Evolutionary conservation across 192 early-diverging fungal species (phyloP).

Genomic region (Chytriomyces hyalinus): DNA sequence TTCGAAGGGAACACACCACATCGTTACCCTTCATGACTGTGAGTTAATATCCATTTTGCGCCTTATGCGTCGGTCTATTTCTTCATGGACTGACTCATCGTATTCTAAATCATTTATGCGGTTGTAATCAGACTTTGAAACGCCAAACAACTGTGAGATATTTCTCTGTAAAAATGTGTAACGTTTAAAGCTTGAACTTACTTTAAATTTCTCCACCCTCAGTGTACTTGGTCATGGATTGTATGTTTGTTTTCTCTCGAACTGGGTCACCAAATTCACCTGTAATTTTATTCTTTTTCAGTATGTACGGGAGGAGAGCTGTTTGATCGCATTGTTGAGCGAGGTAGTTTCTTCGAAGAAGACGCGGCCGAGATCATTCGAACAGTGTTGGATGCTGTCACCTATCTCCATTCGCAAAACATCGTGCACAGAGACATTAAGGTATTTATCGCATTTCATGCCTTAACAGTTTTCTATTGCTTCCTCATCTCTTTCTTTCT

Average conservation of each 20-base stretch:
- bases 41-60: slow-evolving; percentile 28
- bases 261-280: too few species aligned
- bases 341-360: slow-evolving; percentile 67
- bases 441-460: slow-evolving; percentile 14
- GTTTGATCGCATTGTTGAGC: slow-evolving; percentile 75
- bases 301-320: slow-evolving; percentile 77
- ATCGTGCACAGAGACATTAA: slow-evolving; percentile 76
- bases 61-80: too few species aligned
- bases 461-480: background rate
- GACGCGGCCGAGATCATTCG: slow-evolving; percentile 77
- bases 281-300: background rate
- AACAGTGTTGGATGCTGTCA: slow-evolving; percentile 75
- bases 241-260: slow-evolving; percentile 3
- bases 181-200: too few species aligned
- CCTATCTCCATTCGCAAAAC: slow-evolving; percentile 84
- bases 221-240: slow-evolving; percentile 56
- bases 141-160: slow-evolving; percentile 49
- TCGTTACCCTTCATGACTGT: slow-evolving; percentile 87
- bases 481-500: background rate
- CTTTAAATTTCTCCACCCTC: too few species aligned
- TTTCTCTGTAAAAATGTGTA: too few species aligned
- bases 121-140: slow-evolving; percentile 51
- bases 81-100: too few species aligned
- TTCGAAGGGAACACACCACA: slow-evolving; percentile 80
- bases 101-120: too few species aligned